A percentile compares a stretch with the other conserved stretches of the same genome.
These are phyloP conservation scores for Turnera subulata DNA, from an alignment of 345 rosid genomes.

Conservation along the genomic window DNA sequence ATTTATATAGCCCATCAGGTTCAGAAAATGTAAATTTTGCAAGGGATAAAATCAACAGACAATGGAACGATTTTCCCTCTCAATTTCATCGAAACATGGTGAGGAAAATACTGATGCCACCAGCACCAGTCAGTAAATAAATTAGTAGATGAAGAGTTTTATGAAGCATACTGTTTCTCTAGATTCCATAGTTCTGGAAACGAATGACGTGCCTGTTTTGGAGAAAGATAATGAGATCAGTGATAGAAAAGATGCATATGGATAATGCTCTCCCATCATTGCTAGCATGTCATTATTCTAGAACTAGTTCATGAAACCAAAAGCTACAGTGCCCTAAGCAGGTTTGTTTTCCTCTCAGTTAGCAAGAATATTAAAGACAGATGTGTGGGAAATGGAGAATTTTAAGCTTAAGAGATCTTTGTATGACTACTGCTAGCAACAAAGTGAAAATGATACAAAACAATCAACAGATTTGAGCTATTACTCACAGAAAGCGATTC, in stretches of 20 bases:
- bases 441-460: slow-evolving; percentile 13
- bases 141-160: neutral
- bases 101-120: neutral
- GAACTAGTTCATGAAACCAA: neutral
- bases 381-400: neutral
- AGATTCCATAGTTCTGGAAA: slow-evolving; percentile 88
- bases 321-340: neutral
- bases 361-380: neutral
- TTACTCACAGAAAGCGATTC: slow-evolving; percentile 89
- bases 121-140: neutral
- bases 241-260: slow-evolving; percentile 11
- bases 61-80: slow-evolving; percentile 6
- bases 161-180: slow-evolving; percentile 60
- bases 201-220: slow-evolving; percentile 69
- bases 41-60: neutral
- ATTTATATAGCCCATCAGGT: neutral
- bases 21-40: neutral
- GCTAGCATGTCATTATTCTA: slow-evolving; percentile 1
- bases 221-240: slow-evolving; percentile 13
- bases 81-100: neutral
- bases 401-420: neutral
- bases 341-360: neutral
- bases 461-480: slow-evolving; percentile 5
- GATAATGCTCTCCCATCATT: slow-evolving; percentile 11
- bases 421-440: neutral